A percentile compares a stretch with the other conserved stretches of the same genome.
Evolutionary conservation across 2,329 filamentous ascomycete species (phyloP).

Genomic region (Colletotrichum chlorophyti): DNA sequence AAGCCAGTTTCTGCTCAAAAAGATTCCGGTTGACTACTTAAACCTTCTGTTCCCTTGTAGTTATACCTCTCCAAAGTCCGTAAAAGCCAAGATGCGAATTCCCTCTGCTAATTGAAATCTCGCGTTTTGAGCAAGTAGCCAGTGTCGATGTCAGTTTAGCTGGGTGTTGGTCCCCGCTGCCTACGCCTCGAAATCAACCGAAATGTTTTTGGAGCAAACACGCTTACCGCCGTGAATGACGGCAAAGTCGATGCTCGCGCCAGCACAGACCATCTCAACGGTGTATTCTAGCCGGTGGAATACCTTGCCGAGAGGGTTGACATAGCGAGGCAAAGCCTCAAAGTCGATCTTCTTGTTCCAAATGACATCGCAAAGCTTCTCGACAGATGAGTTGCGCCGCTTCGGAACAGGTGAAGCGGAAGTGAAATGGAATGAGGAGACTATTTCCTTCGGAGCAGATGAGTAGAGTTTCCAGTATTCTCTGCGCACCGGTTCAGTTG

Average conservation of each 20-base stretch:
- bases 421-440: slow-evolving; percentile 16
- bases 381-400: fast-evolving
- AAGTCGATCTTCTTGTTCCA: slow-evolving; percentile 28
- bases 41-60: too few species aligned
- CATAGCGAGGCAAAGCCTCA: slow-evolving; percentile 17
- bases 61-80: too few species aligned
- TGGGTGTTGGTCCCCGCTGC: too few species aligned
- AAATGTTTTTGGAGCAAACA: slow-evolving; percentile 30
- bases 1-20: too few species aligned
- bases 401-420: background rate
- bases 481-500: background rate
- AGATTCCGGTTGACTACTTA: too few species aligned
- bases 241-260: slow-evolving; percentile 32
- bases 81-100: too few species aligned
- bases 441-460: background rate
- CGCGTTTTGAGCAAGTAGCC: background rate
- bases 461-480: background rate
- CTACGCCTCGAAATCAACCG: slow-evolving; percentile 29
- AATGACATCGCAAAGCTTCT: slow-evolving; percentile 28
- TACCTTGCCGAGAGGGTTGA: slow-evolving; percentile 18
- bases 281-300: slow-evolving; percentile 7
- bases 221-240: slow-evolving; percentile 23
- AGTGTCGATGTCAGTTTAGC: too few species aligned
- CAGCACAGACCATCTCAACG: slow-evolving; percentile 32
- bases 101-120: background rate